phyloP scores from a whole-genome alignment of 805 yeast species.

The Starmerella etchellsii region DNA sequence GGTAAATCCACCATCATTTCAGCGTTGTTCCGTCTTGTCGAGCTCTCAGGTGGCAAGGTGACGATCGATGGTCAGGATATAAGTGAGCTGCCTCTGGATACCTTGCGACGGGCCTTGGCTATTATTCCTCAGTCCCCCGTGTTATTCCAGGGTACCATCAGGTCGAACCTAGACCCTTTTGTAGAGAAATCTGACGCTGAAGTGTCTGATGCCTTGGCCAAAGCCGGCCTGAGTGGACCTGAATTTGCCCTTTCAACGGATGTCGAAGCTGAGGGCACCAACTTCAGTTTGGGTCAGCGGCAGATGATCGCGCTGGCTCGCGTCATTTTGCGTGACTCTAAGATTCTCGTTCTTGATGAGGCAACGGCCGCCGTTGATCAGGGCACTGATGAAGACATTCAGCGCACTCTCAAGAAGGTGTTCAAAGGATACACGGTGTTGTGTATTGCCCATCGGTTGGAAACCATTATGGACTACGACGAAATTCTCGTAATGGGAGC shows the following conservation, averaged over 20 bases:
- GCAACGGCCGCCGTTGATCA: constrained; percentile 68
- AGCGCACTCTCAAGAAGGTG: constrained; percentile 42
- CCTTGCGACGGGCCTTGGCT: constrained; percentile 55
- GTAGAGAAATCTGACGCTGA: constrained; percentile 39
- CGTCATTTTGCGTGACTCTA: constrained; percentile 50
- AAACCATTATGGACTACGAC: constrained; percentile 47
- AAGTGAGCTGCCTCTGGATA: constrained; percentile 46
- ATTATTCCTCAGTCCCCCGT: constrained; percentile 87
- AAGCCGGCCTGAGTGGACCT: constrained; percentile 34
- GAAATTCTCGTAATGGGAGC: constrained; percentile 43
- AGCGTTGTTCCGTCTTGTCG: constrained; percentile 55
- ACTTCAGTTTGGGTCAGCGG: constrained; percentile 16
- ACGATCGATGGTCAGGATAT: constrained; percentile 58
- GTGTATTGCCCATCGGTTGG: constrained; percentile 59
- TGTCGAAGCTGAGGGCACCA: constrained; percentile 17
- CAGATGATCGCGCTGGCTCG: constrained; percentile 37
- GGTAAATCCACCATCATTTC: constrained; percentile 69
- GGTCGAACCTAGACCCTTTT: constrained; percentile 71
- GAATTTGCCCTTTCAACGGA: constrained; percentile 41
- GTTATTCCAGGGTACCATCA: constrained; percentile 60
- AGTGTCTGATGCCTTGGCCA: constrained; percentile 54
- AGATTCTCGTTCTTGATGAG: constrained; percentile 54
- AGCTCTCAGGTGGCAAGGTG: constrained; percentile 40
- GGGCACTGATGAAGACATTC: constrained; percentile 54
- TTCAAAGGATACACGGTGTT: constrained; percentile 50